Evolutionary conservation across 179 eudicot genomes (phyloP).

Genomic region (Beta macrorhiza): DNA sequence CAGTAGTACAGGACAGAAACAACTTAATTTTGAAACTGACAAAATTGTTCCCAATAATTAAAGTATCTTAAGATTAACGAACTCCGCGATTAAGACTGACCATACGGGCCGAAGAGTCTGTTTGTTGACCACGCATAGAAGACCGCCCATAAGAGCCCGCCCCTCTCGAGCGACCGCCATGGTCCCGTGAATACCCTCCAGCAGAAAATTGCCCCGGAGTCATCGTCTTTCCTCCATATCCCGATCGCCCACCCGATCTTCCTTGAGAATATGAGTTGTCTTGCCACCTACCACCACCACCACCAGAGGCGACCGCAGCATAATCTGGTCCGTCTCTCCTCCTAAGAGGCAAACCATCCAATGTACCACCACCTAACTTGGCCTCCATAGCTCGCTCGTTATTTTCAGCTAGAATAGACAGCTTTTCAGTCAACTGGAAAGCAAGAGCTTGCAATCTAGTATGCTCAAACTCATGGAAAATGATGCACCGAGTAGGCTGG

Average conservation of each 20-base stretch:
- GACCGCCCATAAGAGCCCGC: constrained; percentile 39
- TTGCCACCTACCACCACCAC: constrained; percentile 61
- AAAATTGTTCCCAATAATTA: constrained; percentile 10
- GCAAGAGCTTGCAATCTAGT: constrained; percentile 70
- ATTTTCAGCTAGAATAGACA: constrained; percentile 66
- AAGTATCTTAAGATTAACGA: constrained; percentile 25
- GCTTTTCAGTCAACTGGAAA: constrained; percentile 75
- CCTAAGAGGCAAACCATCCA: constrained; percentile 62
- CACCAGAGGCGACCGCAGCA: constrained; percentile 45
- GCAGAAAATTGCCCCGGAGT: constrained; percentile 40
- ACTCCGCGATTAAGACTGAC: constrained; percentile 61
- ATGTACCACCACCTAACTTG: constrained; percentile 56
- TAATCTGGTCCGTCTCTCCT: constrained; percentile 82
- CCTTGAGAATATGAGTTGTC: constrained; percentile 58
- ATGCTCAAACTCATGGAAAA: constrained; percentile 78
- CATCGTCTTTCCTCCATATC: constrained; percentile 46
- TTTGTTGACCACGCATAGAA: constrained; percentile 47
- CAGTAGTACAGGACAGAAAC: background rate
- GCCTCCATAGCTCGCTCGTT: constrained; percentile 82
- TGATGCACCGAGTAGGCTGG: constrained; percentile 66
- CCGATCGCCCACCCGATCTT: constrained; percentile 55
- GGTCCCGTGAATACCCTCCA: constrained; percentile 50
- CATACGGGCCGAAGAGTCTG: constrained; percentile 60
- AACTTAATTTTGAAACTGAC: constrained; percentile 1
- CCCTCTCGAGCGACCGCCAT: constrained; percentile 41